Evolutionary conservation across 495 filamentous ascomycete genomes (phyloP), one percentile per base, ranked within the genome.

Genomic region (Schizothecium vesticola): DNA sequence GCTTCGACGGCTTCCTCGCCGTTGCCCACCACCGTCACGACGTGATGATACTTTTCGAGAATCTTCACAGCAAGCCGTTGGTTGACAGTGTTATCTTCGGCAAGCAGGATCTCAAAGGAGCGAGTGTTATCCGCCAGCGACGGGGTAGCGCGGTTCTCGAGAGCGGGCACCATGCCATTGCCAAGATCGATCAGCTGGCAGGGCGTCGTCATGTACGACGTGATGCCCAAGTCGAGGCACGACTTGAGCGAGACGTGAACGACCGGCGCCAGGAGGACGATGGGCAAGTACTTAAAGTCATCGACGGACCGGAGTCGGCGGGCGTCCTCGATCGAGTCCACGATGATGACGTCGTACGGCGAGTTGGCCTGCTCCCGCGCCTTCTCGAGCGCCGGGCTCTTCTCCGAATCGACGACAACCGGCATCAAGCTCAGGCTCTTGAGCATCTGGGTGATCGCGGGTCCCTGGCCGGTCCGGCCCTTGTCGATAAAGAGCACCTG

Each of bases 31-130:
- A 99, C 95, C 16, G 94, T 96, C 29, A 98, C 94, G 16, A 89
- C 91, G 78, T 99, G 95, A 75, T 99, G 92, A 79, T 97, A 97
- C 78, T 98, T 97, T 80, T 97, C 91, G 9, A 99, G 85, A 63
- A 99, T 98, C 84, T 96, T 97, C 69, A 97, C 93, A 4, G 95
- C 95, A 31, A 99, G 82, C 71, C 93, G 88, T 79, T 99, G 95
- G 77, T 99, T 99, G 70, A 99, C 96, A 25, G 92, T 90, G 75
- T 99, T 99, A 81, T 99, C 95, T 79, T 99, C 95, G 4, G 95
- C 95, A 61, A 99, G 86, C 21, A 99, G 85, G 70, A 99, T 95
- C 72, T 97, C 92, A 77, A 99, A 98, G 0, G 94, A 97, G 71
- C 91, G 92, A 9, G 93, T 97, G 73, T 97, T 94, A 75, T 97